Conservation (phyloP, 495 filamentous ascomycete genomes). For the Penicillium turbatum region DNA sequence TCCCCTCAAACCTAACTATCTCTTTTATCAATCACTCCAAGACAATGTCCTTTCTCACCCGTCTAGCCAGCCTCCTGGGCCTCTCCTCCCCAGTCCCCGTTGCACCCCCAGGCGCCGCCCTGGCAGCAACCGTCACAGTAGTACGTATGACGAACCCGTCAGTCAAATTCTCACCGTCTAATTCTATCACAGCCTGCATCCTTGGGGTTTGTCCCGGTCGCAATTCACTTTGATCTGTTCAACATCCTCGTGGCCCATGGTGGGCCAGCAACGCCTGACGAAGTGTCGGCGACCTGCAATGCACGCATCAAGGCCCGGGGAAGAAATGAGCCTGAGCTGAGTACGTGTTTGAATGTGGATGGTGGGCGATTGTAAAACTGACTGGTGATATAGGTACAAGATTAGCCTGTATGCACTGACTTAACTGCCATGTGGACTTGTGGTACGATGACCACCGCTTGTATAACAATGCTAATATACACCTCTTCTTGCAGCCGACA, state of each 20-base stretch:
- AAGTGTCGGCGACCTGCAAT: constrained; percentile 25
- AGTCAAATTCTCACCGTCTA: background rate
- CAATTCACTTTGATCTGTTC: constrained; percentile 35
- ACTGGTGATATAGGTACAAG: constrained; percentile 12
- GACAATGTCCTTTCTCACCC: constrained; percentile 22
- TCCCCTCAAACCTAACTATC: background rate
- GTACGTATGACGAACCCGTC: constrained; percentile 15
- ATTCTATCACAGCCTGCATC: constrained; percentile 24
- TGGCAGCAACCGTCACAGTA: constrained; percentile 28
- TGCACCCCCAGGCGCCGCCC: constrained; percentile 21
- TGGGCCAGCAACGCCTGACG: constrained; percentile 19
- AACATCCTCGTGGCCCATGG: constrained; percentile 21
- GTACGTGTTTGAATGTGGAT: constrained; percentile 15
- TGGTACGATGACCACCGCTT: no score
- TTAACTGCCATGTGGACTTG: background rate
- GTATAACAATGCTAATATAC: background rate
- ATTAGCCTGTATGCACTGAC: constrained; percentile 24
- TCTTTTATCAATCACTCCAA: background rate
- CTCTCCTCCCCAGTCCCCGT: constrained; percentile 10
- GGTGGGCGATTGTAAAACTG: background rate
- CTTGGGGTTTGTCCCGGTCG: constrained; percentile 36
- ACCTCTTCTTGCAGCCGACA: constrained; percentile 32
- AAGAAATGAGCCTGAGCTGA: constrained; percentile 13
- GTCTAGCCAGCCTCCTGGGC: constrained; percentile 13
- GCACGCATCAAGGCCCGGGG: constrained; percentile 2